Conservation (phyloP, 176 grass and related monocot species). For the Carex myosuroides region DNA sequence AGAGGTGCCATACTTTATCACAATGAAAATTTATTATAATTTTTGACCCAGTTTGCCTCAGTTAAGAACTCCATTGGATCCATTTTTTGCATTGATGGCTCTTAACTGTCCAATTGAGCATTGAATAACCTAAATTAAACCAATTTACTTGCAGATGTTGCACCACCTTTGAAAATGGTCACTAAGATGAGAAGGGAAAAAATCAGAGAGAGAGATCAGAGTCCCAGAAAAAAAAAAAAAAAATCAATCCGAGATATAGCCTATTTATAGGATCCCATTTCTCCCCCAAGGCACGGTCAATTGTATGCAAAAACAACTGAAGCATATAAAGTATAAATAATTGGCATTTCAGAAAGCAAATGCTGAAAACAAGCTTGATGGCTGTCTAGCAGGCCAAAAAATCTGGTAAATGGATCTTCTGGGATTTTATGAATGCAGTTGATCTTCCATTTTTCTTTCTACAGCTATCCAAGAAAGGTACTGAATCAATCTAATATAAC, state of each 20-base stretch:
- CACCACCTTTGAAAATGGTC: neutral
- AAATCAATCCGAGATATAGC: neutral
- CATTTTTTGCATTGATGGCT: neutral
- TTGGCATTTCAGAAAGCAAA: neutral
- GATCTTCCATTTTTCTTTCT: neutral
- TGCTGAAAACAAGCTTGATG: neutral
- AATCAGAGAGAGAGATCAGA: neutral
- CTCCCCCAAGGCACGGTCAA: neutral
- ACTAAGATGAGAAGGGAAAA: neutral
- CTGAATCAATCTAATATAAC: neutral
- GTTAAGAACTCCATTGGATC: neutral
- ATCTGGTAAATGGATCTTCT: neutral
- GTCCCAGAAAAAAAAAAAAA: neutral
- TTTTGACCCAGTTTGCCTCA: neutral
- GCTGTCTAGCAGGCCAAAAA: neutral
- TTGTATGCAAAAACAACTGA: neutral
- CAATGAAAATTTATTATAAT: neutral
- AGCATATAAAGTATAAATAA: neutral
- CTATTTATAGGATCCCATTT: neutral
- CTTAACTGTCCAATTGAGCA: neutral
- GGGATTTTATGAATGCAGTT: neutral
- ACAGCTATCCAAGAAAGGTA: neutral
- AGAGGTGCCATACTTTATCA: neutral
- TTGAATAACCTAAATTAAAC: neutral
- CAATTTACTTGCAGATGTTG: neutral